Evolutionary conservation across 305 asterid genomes (phyloP), one percentile per base, ranked within the genome.

Genomic region (Ilex paraguariensis): DNA sequence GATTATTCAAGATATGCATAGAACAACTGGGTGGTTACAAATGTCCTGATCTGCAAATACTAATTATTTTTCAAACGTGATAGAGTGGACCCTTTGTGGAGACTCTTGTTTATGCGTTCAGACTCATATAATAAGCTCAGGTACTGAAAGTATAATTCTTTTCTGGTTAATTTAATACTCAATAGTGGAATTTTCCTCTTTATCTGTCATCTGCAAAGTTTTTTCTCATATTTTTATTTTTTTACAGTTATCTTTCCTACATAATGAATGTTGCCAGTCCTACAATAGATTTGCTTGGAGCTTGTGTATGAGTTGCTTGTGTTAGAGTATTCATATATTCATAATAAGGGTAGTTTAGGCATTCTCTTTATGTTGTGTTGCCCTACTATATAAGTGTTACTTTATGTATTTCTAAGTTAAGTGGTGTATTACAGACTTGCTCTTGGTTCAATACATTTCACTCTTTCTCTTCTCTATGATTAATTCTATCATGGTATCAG

Each of bases 71-170:
- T 75, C 44, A 65, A 42, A 63, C 73, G 39, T 68, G 61, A 69
- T 58, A 93, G 99, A 86, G 96, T 82, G 99, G 96, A 70, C 81
- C 96, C 10, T 74, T 93, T 57, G 95, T 88, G 59, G 99, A 93
- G 83, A 93, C 99, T 54, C 75, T 90, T 68, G 99, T 96, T 13
- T 93, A 93, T 67, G 95, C 87, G 74, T 65, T 87, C 99, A 3
- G 87, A 84, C 62, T 83, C 96, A 31, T 93, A 93, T 66, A 79
- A 95, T 67, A 84, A 80, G 79, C 77, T 93, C 52, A 86, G 99
- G 97, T 93, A 73, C 62, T 36, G 28, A 48, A 16, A 46, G 48
- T 61, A 54, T 31, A 61, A 62, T 68, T 36, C 8, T 7, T 4
- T 57, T 54, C 31, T 54, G 13, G 9, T 21, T 21, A 21, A 63